These are phyloP conservation scores for Solanum virginianum DNA, from an alignment of 257 asterid species.

Conservation along the genomic window DNA sequence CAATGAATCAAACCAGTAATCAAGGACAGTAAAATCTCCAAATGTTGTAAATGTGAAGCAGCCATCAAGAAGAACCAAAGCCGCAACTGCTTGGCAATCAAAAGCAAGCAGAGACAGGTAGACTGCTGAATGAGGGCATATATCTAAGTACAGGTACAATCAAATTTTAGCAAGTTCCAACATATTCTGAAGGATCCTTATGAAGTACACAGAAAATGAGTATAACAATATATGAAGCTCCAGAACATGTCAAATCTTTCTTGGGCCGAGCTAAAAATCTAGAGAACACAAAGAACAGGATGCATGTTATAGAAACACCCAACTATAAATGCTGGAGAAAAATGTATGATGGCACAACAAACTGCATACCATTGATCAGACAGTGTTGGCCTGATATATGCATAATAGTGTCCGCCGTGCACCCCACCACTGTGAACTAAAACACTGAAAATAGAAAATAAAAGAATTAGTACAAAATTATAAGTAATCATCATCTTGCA, in stretches of 20 bases:
- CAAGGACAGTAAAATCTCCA: background rate
- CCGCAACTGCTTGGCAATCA: background rate
- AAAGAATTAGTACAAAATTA: background rate
- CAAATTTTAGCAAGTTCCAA: background rate
- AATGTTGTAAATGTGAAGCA: background rate
- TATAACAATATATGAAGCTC: background rate
- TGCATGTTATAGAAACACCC: background rate
- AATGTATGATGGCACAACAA: background rate
- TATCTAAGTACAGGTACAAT: background rate
- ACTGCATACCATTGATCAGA: conserved; percentile 25
- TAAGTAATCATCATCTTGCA: background rate
- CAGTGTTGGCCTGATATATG: conserved; percentile 28
- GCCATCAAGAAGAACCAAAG: background rate
- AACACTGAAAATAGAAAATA: background rate
- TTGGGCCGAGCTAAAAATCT: background rate
- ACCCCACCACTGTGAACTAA: conserved; percentile 34
- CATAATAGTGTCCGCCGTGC: conserved; percentile 35
- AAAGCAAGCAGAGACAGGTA: background rate
- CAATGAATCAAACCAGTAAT: background rate
- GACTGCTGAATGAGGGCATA: background rate
- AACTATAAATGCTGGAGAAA: background rate
- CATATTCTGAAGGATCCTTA: background rate
- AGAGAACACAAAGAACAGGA: background rate
- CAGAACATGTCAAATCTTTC: background rate
- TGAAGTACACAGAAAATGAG: background rate